Conservation (phyloP, 2,329 filamentous ascomycete genomes). For the Alternaria viburni region DNA sequence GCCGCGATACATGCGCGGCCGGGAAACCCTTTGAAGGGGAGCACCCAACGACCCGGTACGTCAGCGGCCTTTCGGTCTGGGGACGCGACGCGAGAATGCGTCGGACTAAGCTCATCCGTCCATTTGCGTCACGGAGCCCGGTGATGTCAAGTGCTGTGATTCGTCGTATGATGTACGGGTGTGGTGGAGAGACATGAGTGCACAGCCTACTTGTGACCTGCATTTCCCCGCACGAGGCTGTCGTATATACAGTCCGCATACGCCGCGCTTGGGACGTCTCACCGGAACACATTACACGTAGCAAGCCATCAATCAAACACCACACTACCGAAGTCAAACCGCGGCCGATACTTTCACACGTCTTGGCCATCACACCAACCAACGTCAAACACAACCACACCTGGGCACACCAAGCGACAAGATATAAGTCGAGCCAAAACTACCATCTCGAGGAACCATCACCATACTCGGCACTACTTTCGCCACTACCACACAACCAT, state of each 20-base stretch:
- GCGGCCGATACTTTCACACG: conserved; percentile 24
- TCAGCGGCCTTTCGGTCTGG: conserved; percentile 22
- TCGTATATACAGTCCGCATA: conserved; percentile 32
- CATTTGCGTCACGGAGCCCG: conserved; percentile 8
- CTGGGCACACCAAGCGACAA: not conserved
- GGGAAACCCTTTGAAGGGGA: conserved; percentile 27
- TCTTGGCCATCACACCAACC: conserved; percentile 16
- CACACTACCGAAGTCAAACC: conserved; percentile 15
- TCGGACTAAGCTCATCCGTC: conserved; percentile 28
- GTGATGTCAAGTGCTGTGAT: conserved; percentile 36
- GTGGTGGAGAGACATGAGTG: conserved; percentile 33
- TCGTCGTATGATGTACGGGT: conserved; percentile 39
- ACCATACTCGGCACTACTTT: not conserved
- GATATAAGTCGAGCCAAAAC: conserved; percentile 11
- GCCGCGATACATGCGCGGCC: conserved; percentile 41
- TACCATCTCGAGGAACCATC: conserved; percentile 5
- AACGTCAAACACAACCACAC: not conserved
- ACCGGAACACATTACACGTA: conserved; percentile 21
- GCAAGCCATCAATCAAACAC: conserved; percentile 17
- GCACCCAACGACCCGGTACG: conserved; percentile 23
- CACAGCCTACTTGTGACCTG: conserved; percentile 37
- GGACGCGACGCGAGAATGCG: conserved; percentile 33
- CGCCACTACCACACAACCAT: conserved; percentile 10
- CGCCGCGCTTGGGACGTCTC: conserved; percentile 19
- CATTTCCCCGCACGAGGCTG: conserved; percentile 30